phyloP scores from a whole-genome alignment of 1,284 basidiomycete species.

The Sphaerobolus stellatus region DNA sequence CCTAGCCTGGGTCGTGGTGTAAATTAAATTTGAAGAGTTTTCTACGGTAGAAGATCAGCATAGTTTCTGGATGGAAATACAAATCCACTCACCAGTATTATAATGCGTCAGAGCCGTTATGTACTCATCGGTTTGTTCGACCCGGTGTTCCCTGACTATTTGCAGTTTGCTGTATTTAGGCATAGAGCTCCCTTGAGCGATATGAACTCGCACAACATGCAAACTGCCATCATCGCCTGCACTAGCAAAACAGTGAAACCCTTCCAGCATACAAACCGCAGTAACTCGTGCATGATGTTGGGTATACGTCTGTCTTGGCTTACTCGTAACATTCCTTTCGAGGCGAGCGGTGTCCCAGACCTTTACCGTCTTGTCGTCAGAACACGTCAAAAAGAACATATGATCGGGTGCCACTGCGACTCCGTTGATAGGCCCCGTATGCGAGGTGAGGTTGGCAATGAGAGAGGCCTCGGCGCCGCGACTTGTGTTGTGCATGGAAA shows the following conservation, averaged over 20 bases:
- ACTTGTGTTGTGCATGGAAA: constrained; percentile 56
- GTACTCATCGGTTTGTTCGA: constrained; percentile 70
- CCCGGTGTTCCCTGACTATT: constrained; percentile 69
- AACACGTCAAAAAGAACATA: constrained; percentile 88
- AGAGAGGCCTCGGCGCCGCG: constrained; percentile 69
- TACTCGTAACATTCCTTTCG: constrained; percentile 78
- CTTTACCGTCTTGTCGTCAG: constrained; percentile 82
- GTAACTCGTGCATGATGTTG: constrained; percentile 82
- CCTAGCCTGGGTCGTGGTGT: constrained; percentile 79
- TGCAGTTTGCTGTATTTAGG: constrained; percentile 82
- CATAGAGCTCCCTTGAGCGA: constrained; percentile 58
- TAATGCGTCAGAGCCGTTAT: constrained; percentile 77
- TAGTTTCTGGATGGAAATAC: not conserved
- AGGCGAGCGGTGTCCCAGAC: constrained; percentile 81
- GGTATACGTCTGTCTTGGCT: constrained; percentile 72
- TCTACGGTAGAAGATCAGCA: constrained; percentile 40
- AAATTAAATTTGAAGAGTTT: constrained; percentile 71
- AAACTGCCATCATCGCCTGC: constrained; percentile 84
- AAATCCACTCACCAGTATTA: constrained; percentile 55
- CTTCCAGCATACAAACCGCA: constrained; percentile 78
- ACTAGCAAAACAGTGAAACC: constrained; percentile 85
- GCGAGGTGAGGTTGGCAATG: constrained; percentile 84
- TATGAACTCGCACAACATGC: constrained; percentile 79
- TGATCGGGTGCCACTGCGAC: constrained; percentile 92
- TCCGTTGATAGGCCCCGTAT: constrained; percentile 76